These are phyloP conservation scores for Colletotrichum sp. DNA, from an alignment of 2,329 filamentous ascomycete genomes.

Conservation along the genomic window DNA sequence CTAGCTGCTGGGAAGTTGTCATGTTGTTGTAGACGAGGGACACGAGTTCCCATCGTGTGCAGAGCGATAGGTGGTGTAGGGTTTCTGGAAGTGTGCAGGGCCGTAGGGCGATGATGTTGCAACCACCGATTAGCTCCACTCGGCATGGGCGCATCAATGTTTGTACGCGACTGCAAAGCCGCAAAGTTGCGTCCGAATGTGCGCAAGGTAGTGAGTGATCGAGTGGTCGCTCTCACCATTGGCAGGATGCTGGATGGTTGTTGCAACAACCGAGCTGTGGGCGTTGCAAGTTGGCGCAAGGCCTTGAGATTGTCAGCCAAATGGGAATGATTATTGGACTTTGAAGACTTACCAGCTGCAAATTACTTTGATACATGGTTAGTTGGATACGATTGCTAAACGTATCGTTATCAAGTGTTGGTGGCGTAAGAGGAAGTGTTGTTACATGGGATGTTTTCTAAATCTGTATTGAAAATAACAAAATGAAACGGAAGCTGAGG, in stretches of 20 bases:
- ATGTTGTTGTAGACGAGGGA: not conserved
- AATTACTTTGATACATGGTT: not conserved
- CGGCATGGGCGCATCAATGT: rapidly evolving
- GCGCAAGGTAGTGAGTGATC: not conserved
- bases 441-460: no score
- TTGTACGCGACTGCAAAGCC: not conserved
- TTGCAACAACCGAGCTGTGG: not conserved
- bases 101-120: rapidly evolving
- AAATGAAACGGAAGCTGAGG: not conserved
- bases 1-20: not conserved
- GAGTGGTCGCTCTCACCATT: not conserved
- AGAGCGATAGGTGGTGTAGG: not conserved
- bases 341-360: not conserved
- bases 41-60: rapidly evolving
- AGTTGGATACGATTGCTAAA: rapidly evolving
- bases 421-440: not conserved
- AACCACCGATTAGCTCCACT: not conserved
- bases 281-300: not conserved
- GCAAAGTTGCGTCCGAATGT: not conserved
- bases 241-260: not conserved
- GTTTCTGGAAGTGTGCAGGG: not conserved
- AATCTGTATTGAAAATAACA: not conserved
- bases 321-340: not conserved
- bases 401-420: not conserved
- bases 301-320: not conserved